Percentiles rank a stretch among this genome's conserved stretches.
phyloP scores from a whole-genome alignment of 192 early-diverging fungal genomes.

The Podochytrium sp. region DNA sequence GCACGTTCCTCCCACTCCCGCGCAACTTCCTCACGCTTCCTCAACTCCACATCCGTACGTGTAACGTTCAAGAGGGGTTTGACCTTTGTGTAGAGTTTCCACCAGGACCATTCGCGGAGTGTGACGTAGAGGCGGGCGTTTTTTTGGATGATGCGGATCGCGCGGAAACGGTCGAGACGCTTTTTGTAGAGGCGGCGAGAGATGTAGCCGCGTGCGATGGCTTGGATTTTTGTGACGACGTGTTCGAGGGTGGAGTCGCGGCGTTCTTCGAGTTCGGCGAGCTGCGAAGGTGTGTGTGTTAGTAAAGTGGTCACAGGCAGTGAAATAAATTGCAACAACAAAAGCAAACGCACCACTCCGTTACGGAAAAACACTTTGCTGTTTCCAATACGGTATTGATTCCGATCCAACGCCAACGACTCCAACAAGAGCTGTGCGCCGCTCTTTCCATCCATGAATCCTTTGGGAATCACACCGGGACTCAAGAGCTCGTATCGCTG shows the following conservation, averaged over 20 bases:
- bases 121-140: slow-evolving; percentile 90
- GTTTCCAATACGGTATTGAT: slow-evolving; percentile 85
- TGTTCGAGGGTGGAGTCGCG: slow-evolving; percentile 83
- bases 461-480: slow-evolving; percentile 75
- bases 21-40: slow-evolving; percentile 70
- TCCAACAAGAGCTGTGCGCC: slow-evolving; percentile 82
- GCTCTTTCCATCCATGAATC: slow-evolving; percentile 89
- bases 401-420: slow-evolving; percentile 72
- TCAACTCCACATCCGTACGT: slow-evolving; percentile 79
- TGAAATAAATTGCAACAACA: neutral
- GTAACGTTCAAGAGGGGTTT: slow-evolving; percentile 87
- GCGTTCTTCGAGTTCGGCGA: slow-evolving; percentile 92
- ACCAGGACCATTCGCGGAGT: slow-evolving; percentile 94
- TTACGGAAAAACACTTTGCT: slow-evolving; percentile 98
- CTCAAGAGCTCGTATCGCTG: slow-evolving; percentile 92
- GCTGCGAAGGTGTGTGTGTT: slow-evolving; percentile 30
- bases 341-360: slow-evolving; percentile 65
- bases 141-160: slow-evolving; percentile 91
- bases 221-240: slow-evolving; percentile 85
- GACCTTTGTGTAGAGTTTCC: slow-evolving; percentile 91
- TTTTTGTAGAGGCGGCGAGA: slow-evolving; percentile 73
- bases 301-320: neutral
- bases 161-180: slow-evolving; percentile 76
- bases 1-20: slow-evolving; percentile 74
- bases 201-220: slow-evolving; percentile 81